A percentile compares a stretch with the other conserved stretches of the same genome.
Conservation (phyloP, 805 yeast species). For the Cyberlindnera nakhonratchasimensis region DNA sequence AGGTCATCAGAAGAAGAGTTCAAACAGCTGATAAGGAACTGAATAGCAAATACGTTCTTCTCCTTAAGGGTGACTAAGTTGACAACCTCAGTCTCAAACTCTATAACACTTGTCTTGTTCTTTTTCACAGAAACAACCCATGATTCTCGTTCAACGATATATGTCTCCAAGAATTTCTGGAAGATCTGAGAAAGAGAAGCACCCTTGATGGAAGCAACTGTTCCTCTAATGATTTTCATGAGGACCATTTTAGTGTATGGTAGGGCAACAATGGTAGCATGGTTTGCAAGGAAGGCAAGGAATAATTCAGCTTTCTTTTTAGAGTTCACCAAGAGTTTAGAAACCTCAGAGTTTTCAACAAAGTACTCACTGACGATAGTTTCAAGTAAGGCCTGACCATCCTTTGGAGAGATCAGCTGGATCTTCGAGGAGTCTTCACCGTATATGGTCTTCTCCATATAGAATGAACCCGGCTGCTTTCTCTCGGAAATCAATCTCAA, state of each 20-base stretch:
- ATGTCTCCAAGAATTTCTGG: conserved; percentile 41
- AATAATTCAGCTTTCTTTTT: conserved; percentile 58
- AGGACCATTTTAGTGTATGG: conserved; percentile 56
- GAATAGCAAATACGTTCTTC: conserved; percentile 50
- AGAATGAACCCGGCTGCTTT: conserved; percentile 36
- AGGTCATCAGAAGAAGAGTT: conserved; percentile 41
- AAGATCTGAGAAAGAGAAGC: conserved; percentile 48
- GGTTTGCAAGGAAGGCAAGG: conserved; percentile 65
- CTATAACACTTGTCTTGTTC: conserved; percentile 47
- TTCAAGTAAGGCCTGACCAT: conserved; percentile 45
- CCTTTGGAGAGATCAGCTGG: conserved; percentile 62
- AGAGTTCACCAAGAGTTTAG: conserved; percentile 37
- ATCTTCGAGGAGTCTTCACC: conserved; percentile 46
- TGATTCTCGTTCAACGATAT: conserved; percentile 42
- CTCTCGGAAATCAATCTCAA: conserved; percentile 37
- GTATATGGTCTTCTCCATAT: conserved; percentile 55
- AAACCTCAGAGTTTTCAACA: conserved; percentile 48
- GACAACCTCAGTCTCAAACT: conserved; percentile 56
- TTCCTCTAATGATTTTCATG: conserved; percentile 42
- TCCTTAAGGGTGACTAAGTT: conserved; percentile 62
- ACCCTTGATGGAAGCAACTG: conserved; percentile 34
- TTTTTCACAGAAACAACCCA: conserved; percentile 43
- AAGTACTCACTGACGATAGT: conserved; percentile 42
- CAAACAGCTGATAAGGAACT: conserved; percentile 56
- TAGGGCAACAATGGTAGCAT: conserved; percentile 49